Conservation (phyloP, 768 basidiomycete species). For the Terana coerulea region DNA sequence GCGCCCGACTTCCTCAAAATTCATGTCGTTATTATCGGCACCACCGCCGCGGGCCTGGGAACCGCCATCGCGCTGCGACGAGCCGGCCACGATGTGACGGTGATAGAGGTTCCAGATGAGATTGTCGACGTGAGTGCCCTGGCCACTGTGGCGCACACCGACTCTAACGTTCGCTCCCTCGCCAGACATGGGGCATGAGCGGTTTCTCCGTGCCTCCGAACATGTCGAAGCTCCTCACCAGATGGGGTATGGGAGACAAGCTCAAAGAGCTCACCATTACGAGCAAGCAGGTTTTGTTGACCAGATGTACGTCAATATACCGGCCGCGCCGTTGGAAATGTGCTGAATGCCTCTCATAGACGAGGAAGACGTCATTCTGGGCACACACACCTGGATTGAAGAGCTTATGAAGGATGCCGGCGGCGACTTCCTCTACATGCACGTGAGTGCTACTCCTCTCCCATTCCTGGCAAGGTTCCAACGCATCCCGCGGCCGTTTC, state of each 20-base stretch:
- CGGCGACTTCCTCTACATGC: constrained; percentile 44
- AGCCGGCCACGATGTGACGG: constrained; percentile 32
- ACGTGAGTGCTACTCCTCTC: constrained; percentile 33
- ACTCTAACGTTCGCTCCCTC: neutral
- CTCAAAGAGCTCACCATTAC: constrained; percentile 32
- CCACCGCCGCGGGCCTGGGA: constrained; percentile 32
- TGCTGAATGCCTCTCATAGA: constrained; percentile 28
- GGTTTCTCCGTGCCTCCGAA: constrained; percentile 44
- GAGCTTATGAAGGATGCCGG: constrained; percentile 44
- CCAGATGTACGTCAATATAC: constrained; percentile 11
- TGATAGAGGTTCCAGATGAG: constrained; percentile 28
- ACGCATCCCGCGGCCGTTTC: neutral
- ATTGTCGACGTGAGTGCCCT: constrained; percentile 25
- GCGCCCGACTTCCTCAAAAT: no score
- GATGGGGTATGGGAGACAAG: constrained; percentile 50
- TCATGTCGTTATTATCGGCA: constrained; percentile 32
- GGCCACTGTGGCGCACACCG: neutral
- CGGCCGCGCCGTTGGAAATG: neutral
- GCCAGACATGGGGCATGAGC: neutral
- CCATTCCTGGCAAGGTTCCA: no score
- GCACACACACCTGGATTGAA: constrained; percentile 43
- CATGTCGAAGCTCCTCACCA: constrained; percentile 48
- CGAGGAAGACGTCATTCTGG: constrained; percentile 41
- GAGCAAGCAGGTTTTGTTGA: constrained; percentile 21
- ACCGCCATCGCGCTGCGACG: constrained; percentile 31